These are phyloP conservation scores for Neurospora africana DNA, from an alignment of 495 filamentous ascomycete genomes.

Conservation along the genomic window DNA sequence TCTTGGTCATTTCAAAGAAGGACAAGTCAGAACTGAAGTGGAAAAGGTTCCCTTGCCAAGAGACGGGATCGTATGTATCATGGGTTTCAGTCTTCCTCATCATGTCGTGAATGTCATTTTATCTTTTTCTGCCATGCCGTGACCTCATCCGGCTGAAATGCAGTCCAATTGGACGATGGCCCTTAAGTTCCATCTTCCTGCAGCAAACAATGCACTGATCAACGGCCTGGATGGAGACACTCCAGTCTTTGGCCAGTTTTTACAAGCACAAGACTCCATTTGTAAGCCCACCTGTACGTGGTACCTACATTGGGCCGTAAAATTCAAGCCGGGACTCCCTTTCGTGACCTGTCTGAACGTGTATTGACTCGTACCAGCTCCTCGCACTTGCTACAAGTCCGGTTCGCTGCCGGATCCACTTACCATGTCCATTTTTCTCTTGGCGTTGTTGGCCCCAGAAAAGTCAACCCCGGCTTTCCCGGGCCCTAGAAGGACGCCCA, in stretches of 20 bases:
- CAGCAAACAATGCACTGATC: background rate
- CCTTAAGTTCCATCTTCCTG: background rate
- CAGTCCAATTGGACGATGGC: background rate
- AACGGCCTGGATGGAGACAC: background rate
- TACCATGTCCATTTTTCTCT: background rate
- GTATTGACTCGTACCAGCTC: background rate
- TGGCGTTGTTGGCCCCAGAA: background rate
- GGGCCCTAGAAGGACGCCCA: background rate
- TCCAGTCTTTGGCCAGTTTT: background rate
- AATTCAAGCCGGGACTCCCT: background rate
- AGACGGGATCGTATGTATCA: background rate
- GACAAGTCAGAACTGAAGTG: background rate
- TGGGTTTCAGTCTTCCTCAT: background rate
- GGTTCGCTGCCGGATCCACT: background rate
- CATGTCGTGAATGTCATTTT: background rate
- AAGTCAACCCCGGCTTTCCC: background rate
- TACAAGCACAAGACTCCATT: background rate
- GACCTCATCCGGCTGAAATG: background rate
- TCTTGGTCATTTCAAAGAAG: background rate
- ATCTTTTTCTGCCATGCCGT: background rate
- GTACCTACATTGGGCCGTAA: background rate
- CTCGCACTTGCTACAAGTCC: background rate
- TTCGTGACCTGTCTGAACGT: background rate
- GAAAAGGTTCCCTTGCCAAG: background rate
- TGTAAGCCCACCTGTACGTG: background rate